Base-by-base conservation (phyloP, 169 alveolate species). In the Plasmodium sp. region DNA sequence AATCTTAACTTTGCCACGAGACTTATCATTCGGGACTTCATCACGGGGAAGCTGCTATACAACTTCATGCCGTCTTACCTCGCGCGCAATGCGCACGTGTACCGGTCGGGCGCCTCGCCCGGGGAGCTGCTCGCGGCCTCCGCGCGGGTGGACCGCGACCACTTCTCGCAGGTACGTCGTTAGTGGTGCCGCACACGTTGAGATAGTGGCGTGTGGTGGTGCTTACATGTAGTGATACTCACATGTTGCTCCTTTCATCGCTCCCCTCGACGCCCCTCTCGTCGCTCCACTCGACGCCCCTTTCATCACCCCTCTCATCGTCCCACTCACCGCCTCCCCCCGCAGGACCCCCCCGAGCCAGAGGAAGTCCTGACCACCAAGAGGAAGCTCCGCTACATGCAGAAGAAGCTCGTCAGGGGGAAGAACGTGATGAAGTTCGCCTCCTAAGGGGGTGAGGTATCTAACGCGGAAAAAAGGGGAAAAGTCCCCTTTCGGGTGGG, bases 1-100 rank as follows among this genome's bases (percentile, higher is more conserved):
- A 99, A 99, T 93, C 97, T 98, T 94, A 98, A 98, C 4, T 96
- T 98, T 91, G 99, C 99, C 41, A 99, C 99, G 1, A 98, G 98
- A 96, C 92, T 99, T 93, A 97, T 99, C 34, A 95, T 99, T 74
- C 97, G 97, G 81, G 99, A 99, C 95, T 98, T 97, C 95, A 97
- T 98, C 83, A 95, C 98, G 62, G 99, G 99, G 6, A 98, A 97
- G 73, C 95, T 99, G 82, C 95, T 98, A 12, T 98, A 97, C 62
- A 94, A 93, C 56, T 85, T 91, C 72, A 93, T 96, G 77, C 98
- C 98, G 3, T 22, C 74, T 18, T 86, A 83, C 45, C 39, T 84
- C 0, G 51, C 36, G 7, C 33, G 71, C 12, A 71, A 75, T 58
- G 31, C 67, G 7, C 33, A 77, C 31, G 18, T 80, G 2, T 82